Base-by-base conservation (phyloP, 192 early-diverging fungal genomes). In the Radiomyces spectabilis region DNA sequence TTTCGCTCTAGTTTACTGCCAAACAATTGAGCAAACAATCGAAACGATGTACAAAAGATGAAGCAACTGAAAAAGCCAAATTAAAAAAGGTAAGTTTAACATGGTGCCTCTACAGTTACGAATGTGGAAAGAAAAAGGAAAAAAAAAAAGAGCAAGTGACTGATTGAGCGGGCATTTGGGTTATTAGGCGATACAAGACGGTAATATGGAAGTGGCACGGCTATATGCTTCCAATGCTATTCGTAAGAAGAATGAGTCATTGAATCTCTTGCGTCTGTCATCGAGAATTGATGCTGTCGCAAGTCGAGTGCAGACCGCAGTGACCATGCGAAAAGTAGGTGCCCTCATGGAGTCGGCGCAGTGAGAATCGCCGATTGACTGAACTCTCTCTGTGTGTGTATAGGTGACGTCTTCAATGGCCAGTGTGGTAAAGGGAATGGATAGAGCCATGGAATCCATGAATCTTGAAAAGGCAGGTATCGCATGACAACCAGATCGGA, bases 191-290 rank as follows among this genome's bases (percentile, higher is more conserved):
- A 92, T 99, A 54, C 87, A 93, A 73, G 81, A 87, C 68, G 86
- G 87, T 30, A 92, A 97, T 61, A 84, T 79, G 68, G 97, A 96
- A 63, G 88, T 90, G 5, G 94, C 97, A 9, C 85, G 88, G 56
- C 86, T 99, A 57, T 89, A 94, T 66, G 93, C 92, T 9, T 81
- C 90, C 25, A 95, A 97, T 60, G 93, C 91, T 15, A 99, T 99
- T 55, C 81, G 97, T 58, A 99, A 99, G 69, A 93, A 94, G 78
- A 97, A 91, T 63, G 94, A 97, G 65, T 54, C 83, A 2, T 74
- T 97, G 30, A 95, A 99, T 67, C 65, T 97, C 35, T 69, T 94
- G 27, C 76, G 87, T 45, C 78, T 99, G 47, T 74, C 88, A 21
- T 93, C 90, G 45, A 83, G 94, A 39, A 88, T 99, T 44, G 94